Conservation (phyloP, 495 filamentous ascomycete species). For the Penicillium pancosmium region DNA sequence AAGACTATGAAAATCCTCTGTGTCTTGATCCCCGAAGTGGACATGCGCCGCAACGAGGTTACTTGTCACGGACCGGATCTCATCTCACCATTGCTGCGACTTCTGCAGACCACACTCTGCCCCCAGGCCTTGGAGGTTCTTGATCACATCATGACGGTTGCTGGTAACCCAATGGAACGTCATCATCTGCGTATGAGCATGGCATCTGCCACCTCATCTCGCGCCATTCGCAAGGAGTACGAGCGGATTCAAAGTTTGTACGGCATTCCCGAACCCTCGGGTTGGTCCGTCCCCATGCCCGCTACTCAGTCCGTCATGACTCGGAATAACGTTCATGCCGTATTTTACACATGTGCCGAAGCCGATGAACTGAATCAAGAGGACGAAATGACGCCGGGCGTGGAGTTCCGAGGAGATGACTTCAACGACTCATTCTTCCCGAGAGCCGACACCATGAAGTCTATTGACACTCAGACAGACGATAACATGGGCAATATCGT, state of each 20-base stretch:
- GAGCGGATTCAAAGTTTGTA: constrained; percentile 92
- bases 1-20: constrained; percentile 90
- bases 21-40: constrained; percentile 83
- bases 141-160: constrained; percentile 93
- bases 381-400: constrained; percentile 74
- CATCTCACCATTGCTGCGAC: constrained; percentile 86
- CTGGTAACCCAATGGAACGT: constrained; percentile 87
- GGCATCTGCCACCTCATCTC: constrained; percentile 74
- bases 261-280: constrained; percentile 92
- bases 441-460: constrained; percentile 88
- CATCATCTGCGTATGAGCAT: constrained; percentile 97
- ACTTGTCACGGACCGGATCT: constrained; percentile 90
- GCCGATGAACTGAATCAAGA: constrained; percentile 59
- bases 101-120: constrained; percentile 92
- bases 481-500: constrained; percentile 83
- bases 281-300: constrained; percentile 95
- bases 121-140: constrained; percentile 87
- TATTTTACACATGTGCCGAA: constrained; percentile 84
- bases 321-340: constrained; percentile 89
- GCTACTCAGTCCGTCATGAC: constrained; percentile 84
- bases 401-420: constrained; percentile 91
- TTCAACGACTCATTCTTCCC: constrained; percentile 81
- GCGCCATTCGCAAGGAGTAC: constrained; percentile 87
- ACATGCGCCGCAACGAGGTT: constrained; percentile 91
- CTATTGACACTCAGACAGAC: constrained; percentile 77